Evolutionary conservation across 192 early-diverging fungal genomes (phyloP).

Genomic region (Gigaspora rosea): DNA sequence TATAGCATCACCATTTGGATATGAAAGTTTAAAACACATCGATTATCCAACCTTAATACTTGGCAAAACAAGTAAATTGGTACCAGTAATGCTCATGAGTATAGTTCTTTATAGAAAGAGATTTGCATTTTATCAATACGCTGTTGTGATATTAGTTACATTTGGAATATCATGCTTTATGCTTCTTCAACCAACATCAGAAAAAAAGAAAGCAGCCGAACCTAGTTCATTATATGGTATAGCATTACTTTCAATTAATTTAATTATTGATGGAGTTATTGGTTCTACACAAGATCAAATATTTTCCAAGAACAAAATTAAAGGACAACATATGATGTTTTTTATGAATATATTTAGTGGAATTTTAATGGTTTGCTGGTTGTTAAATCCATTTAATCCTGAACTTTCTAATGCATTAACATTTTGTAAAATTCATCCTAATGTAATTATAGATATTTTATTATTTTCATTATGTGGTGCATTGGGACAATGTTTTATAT

Average conservation of each 20-base stretch:
- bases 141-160: constrained; percentile 86
- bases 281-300: constrained; percentile 97
- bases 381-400: constrained; percentile 73
- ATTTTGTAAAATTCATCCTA: constrained; percentile 80
- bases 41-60: constrained; percentile 98
- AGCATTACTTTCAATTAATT: constrained; percentile 78
- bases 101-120: constrained; percentile 84
- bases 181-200: constrained; percentile 70
- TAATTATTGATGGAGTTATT: constrained; percentile 90
- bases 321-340: constrained; percentile 96
- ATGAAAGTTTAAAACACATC: constrained; percentile 88
- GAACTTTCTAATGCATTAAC: constrained; percentile 74
- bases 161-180: constrained; percentile 92
- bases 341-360: constrained; percentile 89
- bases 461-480: constrained; percentile 92
- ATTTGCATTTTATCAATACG: constrained; percentile 87
- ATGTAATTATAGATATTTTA: constrained; percentile 77
- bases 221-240: constrained; percentile 80
- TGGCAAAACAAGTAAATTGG: constrained; percentile 94
- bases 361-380: constrained; percentile 70
- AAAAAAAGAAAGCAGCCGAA: constrained; percentile 48
- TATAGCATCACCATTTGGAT: constrained; percentile 87
- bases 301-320: constrained; percentile 78
- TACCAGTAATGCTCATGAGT: constrained; percentile 97
- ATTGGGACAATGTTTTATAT: constrained; percentile 98